Base-by-base conservation (phyloP, 495 filamentous ascomycete genomes). In the Penicillium herquei region DNA sequence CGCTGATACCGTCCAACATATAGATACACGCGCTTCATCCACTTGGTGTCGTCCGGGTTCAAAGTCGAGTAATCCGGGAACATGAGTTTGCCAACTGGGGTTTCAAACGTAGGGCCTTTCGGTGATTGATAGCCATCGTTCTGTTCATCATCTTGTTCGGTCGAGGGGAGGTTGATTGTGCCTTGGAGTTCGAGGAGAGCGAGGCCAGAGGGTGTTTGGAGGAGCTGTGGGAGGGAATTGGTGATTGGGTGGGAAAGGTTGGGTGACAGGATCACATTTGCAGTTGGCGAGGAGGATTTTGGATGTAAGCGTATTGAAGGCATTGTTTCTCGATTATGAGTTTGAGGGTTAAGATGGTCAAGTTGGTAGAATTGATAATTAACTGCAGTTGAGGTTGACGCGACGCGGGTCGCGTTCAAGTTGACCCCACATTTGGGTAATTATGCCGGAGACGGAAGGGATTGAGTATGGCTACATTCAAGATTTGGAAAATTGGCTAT, bases 111-210 rank as follows among this genome's bases (percentile, higher is more conserved):
- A 2, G 52, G 13, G 31, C 47, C 14, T n/a, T 48, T 12, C 43
- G 47, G 49, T 51, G 9, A 33, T 75, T 45, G 12, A 54, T 46
- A 30, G 18, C 50, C 39, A 26, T 11, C 34, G 35, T 12, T 40
- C 18, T 7, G 21, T 57, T 64, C 54, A 13, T 61, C 58, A n/a
- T 65, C 30, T n/a, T 61, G 58, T 1, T 58, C 41, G 17, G 61
- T 53, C 12, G 65, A 48, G 17, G 72, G 69, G n/a, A 77, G 49
- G 66, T 96, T 90, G 74, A 97, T 85, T 10, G 85, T 90, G 39
- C 90, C 91, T 75, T 97, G 92, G 14, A 97, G 81, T 70, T 97
- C 92, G 54, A 97, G 79, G 41, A 97, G 73, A n/a, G 91, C 91
- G 32, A 82, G 76, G 34, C 79, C 79, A 3, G 77, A 73, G 26